Base-by-base conservation (phyloP, 2,329 filamentous ascomycete genomes). In the Claviceps fusiformis region DNA sequence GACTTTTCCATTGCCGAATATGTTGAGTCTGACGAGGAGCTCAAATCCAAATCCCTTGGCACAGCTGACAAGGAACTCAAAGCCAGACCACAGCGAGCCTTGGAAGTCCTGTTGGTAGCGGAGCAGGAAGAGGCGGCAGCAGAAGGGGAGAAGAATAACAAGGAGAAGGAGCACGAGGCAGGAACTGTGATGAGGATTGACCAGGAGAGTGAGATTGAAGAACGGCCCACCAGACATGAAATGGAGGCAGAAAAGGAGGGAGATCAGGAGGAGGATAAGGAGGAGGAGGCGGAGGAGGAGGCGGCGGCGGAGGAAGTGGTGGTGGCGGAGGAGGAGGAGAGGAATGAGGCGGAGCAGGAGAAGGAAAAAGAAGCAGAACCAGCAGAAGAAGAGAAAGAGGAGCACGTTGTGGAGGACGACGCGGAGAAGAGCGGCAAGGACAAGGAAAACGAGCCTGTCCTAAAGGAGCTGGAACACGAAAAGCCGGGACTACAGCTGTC, bases 1-100 rank as follows among this genome's bases (percentile, higher is more conserved):
- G 70, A 72, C 7, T 57, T 72, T 37, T 61, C 63, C 15, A 53
- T 70, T 49, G 56, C 62, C 19, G 70, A 70, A 8, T 69, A 67
- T 47, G 54, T 69, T 10, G 64, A 62, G 5, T 60, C 70, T 3
- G 63, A 67, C 15, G 65, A 69, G 27, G 63, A 68, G 35, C 62
- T 71, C 33, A 67, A 62, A 54, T 60, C 61, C 37, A 67, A 63
- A 55, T 71, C 70, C 3, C 60, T 72, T 17, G 68, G 69, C 33
- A 71, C 67, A 8, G 70, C 68, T 5, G 54, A 62, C 24, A 64
- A 60, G 55, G 68, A 71, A 56, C 59, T 71, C 13, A 62, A 64
- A 46, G 60, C 63, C 2, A 62, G 65, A 52, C 64, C 68, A 24
- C 59, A 62, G 37, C 58, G 63, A 39, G 54, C 62, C 41, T 63